Evolutionary conservation across 2,329 filamentous ascomycete genomes (phyloP).

Genomic region (Periglandula ipomoeae): DNA sequence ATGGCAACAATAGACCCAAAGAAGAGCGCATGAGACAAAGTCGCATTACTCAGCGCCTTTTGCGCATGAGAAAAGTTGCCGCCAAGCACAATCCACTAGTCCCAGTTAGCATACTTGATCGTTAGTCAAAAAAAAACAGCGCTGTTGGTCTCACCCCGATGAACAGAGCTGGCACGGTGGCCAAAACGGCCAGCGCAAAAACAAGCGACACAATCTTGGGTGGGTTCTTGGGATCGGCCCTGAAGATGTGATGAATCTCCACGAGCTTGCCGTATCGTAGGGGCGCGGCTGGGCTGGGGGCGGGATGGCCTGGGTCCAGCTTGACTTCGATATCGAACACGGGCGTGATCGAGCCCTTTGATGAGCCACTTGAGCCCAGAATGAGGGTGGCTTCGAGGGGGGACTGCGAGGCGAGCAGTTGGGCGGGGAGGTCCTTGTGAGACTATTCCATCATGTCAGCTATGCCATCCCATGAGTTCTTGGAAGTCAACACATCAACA

Average conservation of each 20-base stretch:
- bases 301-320: constrained; percentile 51
- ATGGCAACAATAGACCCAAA: constrained; percentile 79
- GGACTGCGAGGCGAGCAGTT: constrained; percentile 60
- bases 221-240: constrained; percentile 67
- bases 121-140: not conserved
- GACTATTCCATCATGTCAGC: constrained; percentile 42
- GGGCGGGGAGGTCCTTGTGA: constrained; percentile 79
- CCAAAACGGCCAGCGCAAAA: constrained; percentile 66
- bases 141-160: constrained; percentile 44
- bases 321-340: constrained; percentile 66
- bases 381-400: constrained; percentile 74
- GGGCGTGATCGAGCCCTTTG: constrained; percentile 55
- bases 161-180: constrained; percentile 64
- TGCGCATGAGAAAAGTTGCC: constrained; percentile 72
- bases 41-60: constrained; percentile 66
- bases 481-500: too few relatives aligned
- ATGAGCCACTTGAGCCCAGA: constrained; percentile 76
- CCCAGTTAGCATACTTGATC: constrained; percentile 13
- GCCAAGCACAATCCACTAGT: constrained; percentile 70
- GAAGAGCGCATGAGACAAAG: constrained; percentile 75
- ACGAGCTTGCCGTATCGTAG: constrained; percentile 75
- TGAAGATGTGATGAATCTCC: constrained; percentile 90
- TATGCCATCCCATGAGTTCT: not conserved
- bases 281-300: constrained; percentile 54
- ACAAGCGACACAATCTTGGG: constrained; percentile 69